Conservation (phyloP, 2,329 filamentous ascomycete species). For the Bisporella sp. region DNA sequence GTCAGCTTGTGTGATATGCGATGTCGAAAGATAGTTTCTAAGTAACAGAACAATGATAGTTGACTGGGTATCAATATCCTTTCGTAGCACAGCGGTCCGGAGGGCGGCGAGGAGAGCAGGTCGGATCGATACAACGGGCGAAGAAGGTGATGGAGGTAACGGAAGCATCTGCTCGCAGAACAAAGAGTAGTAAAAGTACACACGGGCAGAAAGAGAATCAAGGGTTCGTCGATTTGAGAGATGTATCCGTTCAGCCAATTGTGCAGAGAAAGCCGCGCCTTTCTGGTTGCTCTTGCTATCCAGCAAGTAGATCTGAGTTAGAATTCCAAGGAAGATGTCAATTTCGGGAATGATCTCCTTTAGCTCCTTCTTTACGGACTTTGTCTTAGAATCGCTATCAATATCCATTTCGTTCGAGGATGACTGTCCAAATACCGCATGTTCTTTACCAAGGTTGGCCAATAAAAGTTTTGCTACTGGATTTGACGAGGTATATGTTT, state of each 20-base stretch:
- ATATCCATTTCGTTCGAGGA: conserved; percentile 64
- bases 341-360: conserved; percentile 83
- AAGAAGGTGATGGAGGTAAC: conserved; percentile 80
- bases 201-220: conserved; percentile 87
- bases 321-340: conserved; percentile 80
- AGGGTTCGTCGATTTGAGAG: conserved; percentile 87
- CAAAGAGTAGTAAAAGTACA: conserved; percentile 96
- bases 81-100: conserved; percentile 89
- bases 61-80: conserved; percentile 95
- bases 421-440: conserved; percentile 53
- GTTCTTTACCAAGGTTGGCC: conserved; percentile 59
- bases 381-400: conserved; percentile 57
- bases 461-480: conserved; percentile 64
- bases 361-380: conserved; percentile 50
- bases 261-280: conserved; percentile 77
- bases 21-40: conserved; percentile 91
- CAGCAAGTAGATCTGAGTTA: conserved; percentile 81
- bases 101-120: conserved; percentile 82
- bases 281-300: conserved; percentile 76
- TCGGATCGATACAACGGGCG: conserved; percentile 78
- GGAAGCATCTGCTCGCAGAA: conserved; percentile 90
- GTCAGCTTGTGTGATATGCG: conserved; percentile 95
- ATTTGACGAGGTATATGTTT: conserved; percentile 62
- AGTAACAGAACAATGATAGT: conserved; percentile 91
- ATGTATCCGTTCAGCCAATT: conserved; percentile 78